Evolutionary conservation across 495 filamentous ascomycete genomes (phyloP).

Genomic region (Neurospora intermedia): DNA sequence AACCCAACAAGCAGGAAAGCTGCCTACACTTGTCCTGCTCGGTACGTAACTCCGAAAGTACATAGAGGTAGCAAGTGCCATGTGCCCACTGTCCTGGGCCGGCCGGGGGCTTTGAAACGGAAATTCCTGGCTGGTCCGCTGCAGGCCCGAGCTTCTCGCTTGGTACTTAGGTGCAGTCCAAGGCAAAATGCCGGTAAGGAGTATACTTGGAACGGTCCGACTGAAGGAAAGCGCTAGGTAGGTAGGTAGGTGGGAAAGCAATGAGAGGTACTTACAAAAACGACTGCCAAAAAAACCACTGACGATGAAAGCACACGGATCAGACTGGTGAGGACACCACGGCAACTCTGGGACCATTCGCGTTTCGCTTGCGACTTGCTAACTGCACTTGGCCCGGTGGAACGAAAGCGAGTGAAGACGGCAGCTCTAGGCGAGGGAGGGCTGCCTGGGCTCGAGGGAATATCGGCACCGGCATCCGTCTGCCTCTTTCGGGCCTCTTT

Average conservation of each 20-base stretch:
- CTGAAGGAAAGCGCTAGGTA: neutral
- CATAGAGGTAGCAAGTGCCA: neutral
- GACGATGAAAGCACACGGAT: constrained; percentile 27
- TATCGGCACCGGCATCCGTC: neutral
- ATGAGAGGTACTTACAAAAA: constrained; percentile 36
- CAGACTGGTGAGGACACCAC: constrained; percentile 4
- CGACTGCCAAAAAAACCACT: constrained; percentile 29
- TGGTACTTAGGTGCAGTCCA: neutral
- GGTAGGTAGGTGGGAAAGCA: neutral
- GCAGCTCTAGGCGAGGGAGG: neutral
- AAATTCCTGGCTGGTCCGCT: neutral
- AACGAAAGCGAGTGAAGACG: neutral
- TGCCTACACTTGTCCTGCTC: neutral
- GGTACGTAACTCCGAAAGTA: neutral
- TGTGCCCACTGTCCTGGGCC: neutral
- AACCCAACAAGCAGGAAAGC: neutral
- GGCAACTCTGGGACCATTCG: neutral
- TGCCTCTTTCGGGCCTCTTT: neutral
- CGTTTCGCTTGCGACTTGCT: neutral
- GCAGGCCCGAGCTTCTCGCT: neutral
- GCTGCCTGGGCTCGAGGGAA: neutral
- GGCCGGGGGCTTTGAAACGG: too few relatives aligned
- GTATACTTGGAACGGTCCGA: neutral
- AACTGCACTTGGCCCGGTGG: neutral
- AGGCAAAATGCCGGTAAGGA: neutral